Evolutionary conservation across 768 basidiomycete species (phyloP), one percentile per base, ranked within the genome.

Genomic region (Cystobasidium onofrii): DNA sequence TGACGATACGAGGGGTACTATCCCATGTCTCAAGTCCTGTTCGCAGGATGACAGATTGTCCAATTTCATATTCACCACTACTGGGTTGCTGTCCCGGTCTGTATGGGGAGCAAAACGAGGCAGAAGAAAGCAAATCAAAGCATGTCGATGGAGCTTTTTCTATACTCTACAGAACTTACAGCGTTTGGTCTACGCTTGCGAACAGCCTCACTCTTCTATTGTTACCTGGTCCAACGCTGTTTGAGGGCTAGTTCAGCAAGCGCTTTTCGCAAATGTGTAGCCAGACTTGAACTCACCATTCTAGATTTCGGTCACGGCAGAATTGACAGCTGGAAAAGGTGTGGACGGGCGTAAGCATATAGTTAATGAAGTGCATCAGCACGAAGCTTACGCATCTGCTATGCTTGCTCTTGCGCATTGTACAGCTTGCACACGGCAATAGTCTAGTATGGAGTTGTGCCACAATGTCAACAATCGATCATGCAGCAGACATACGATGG

Each of bases 11-110:
- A 64, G 72, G 64, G 10, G 34, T 55, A 9, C 25, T 29, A 20
- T 71, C 69, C 69, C 69, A 71, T 9, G 41, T 52, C 10, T 43
- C 65, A 10, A 54, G 52, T n/a, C 33, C 31, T 4, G 27, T 71
- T 12, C 69, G 54, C 12, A 61, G 25, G 18, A 55, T 60, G 34
- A 71, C 69, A 36, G 54, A 34, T 60, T 71, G 69, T 13, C 69
- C 69, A 3, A 71, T 55, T 60, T 71, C 69, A 34, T 71, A 71
- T 44, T 71, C 69, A 13, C 69, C 69, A 60, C 55, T 55, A n/a
- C 29, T 71, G 10, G 69, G 69, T 18, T 29, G 52, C 20, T 34
- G 63, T 27, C 43, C 31, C 15, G 43, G 44, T 67, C 65, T 46
- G n/a, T 52, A 33, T 50, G 46, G 3, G 4, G 46, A 9, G n/a